Percentiles rank a stretch among this genome's conserved stretches.
Conservation (phyloP, 1,284 basidiomycete species). For the Rhodotorula glutinis region DNA sequence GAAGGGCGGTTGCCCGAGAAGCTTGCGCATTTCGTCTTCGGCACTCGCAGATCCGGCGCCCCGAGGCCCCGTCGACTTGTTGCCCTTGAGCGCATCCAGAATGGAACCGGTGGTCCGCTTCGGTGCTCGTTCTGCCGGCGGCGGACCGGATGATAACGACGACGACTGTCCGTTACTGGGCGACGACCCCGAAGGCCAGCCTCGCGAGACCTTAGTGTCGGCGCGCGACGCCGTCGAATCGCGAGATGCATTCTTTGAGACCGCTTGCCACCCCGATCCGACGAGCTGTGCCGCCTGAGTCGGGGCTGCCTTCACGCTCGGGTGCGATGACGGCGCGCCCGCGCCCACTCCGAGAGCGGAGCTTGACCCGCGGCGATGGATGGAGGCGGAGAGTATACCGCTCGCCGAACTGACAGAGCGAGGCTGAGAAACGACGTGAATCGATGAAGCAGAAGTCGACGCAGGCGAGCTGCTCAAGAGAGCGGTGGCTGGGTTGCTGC, state of each 20-base stretch:
- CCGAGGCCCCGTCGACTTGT: not conserved
- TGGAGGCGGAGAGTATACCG: slow-evolving; percentile 29
- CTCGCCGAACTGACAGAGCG: slow-evolving; percentile 28
- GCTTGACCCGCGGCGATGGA: slow-evolving; percentile 15
- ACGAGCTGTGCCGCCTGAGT: no score
- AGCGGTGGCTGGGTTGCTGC: not conserved
- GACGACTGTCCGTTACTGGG: no score
- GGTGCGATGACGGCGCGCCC: no score
- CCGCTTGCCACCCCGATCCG: no score
- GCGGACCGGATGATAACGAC: no score
- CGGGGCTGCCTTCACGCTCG: no score
- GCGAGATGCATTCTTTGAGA: no score
- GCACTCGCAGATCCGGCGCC: slow-evolving; percentile 7
- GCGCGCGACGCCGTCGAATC: no score
- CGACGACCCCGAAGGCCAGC: no score
- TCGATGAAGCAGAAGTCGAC: slow-evolving; percentile 19
- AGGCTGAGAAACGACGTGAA: slow-evolving; percentile 16
- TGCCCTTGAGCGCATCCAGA: slow-evolving; percentile 16
- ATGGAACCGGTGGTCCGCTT: slow-evolving; percentile 11
- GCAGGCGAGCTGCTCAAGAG: slow-evolving; percentile 22
- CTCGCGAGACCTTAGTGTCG: no score
- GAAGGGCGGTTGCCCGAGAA: slow-evolving; percentile 27
- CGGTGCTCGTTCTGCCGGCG: not conserved
- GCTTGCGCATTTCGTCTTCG: slow-evolving; percentile 27
- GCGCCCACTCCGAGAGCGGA: not conserved